Evolutionary conservation across 1,284 basidiomycete genomes (phyloP).

Genomic region (Ustilago curta): DNA sequence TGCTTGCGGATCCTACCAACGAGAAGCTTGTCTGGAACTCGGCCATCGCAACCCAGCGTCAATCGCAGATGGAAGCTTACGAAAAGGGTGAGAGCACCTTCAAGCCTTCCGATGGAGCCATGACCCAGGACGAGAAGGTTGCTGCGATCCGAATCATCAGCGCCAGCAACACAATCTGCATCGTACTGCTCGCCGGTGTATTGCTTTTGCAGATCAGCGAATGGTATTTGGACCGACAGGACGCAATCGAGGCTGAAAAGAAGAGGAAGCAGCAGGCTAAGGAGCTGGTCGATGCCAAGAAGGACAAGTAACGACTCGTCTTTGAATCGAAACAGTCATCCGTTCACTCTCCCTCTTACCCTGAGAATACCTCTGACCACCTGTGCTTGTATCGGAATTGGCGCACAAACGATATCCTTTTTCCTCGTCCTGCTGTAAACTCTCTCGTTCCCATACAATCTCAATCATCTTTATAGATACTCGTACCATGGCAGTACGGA

Average conservation of each 20-base stretch:
- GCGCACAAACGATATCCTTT: too few species aligned
- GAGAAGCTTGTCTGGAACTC: conserved; percentile 44
- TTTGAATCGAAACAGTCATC: too few species aligned
- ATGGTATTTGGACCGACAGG: conserved; percentile 60
- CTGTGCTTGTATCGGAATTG: too few species aligned
- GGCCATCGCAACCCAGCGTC: conserved; percentile 56
- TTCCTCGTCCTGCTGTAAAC: too few species aligned
- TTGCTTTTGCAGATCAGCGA: conserved; percentile 61
- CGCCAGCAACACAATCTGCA: conserved; percentile 64
- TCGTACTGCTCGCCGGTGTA: conserved; percentile 60
- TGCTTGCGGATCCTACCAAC: conserved; percentile 62
- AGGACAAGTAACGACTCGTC: conserved; percentile 25
- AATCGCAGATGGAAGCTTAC: conserved; percentile 38
- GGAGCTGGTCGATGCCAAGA: conserved; percentile 35
- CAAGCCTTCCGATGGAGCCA: conserved; percentile 40
- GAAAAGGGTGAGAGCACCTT: conserved; percentile 35
- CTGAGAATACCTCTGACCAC: too few species aligned
- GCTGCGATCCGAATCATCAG: conserved; percentile 59
- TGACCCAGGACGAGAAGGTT: conserved; percentile 55
- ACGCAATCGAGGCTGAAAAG: conserved; percentile 43
- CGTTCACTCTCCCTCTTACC: too few species aligned
- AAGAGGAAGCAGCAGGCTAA: conserved; percentile 34
- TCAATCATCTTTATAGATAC: too few species aligned
- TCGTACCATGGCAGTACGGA: too few species aligned
- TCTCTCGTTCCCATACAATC: too few species aligned